Evolutionary conservation across 495 filamentous ascomycete genomes (phyloP), one percentile per base, ranked within the genome.

Genomic region (Pseudoneurospora amorphoporcata): DNA sequence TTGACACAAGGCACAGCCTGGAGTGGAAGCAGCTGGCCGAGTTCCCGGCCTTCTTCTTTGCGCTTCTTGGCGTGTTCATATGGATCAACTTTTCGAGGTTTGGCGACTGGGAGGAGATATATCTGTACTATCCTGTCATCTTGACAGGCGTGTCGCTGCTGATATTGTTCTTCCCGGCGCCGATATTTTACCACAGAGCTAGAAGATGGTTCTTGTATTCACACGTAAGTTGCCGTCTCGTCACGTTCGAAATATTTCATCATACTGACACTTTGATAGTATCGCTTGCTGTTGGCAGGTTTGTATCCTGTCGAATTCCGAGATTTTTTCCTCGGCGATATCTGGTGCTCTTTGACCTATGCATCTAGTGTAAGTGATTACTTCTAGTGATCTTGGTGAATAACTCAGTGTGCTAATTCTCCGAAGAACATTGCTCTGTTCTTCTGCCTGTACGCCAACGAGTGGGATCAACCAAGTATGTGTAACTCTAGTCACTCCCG

Each of bases 301-400:
- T 76, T 95, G 12, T 97, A 94, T 79, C 94, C 92, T 10, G 95
- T 99, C 23, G 95, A 98, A 79, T 99, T 98, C 78, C 89, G 94
- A 72, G 95, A 99, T 79, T 98, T 99, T 83, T 99, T 97, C 80
- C 86, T 98, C 0, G 95, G 95, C 17, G 95, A 99, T 78, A 98
- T 98, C 87, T 97, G 93, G 78, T 98, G 95, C 79, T 98, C 95
- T 6, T 87, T 94, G 70, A 95, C 94, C 8, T 98, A 99, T 81
- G 86, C 90, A 39, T 91, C 93, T 78, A 90, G 92, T 35, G 93
- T 97, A 86, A 85, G 93, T 88, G 7, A 2, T 35, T 19, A 4
- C 70, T 32, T n/a, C 39, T 14, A 68, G 37, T 37, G 0, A 43
- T 45, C 41, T 40, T 41, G 37, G 38, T 32, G 6, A 65, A 7